phyloP scores from a whole-genome alignment of 176 grass and related monocot genomes.

The Hordeum marinum region DNA sequence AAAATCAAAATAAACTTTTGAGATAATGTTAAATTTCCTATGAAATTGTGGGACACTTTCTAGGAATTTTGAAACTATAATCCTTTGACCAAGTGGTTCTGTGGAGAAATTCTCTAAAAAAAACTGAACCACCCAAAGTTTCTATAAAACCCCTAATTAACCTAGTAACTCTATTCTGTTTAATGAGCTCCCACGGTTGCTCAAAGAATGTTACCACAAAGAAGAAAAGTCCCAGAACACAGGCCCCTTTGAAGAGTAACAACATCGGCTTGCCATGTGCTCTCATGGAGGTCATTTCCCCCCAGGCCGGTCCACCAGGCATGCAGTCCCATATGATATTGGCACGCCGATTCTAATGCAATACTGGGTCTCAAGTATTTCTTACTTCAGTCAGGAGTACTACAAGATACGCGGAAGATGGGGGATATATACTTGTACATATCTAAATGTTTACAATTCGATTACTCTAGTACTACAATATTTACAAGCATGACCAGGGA shows the following conservation, averaged over 20 bases:
- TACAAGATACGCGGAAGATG: neutral
- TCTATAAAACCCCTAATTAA: too few species aligned
- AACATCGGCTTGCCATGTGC: too few species aligned
- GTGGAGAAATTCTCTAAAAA: neutral
- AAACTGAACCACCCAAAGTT: too few species aligned
- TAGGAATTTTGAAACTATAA: neutral
- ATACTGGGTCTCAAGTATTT: too few species aligned
- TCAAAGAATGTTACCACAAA: too few species aligned
- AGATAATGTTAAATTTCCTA: neutral
- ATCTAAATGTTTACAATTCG: neutral
- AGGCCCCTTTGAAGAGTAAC: too few species aligned
- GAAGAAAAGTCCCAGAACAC: too few species aligned
- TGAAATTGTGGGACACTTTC: neutral
- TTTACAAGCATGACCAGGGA: constrained; percentile 8
- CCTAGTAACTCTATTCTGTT: too few species aligned
- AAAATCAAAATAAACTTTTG: neutral
- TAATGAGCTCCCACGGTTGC: too few species aligned
- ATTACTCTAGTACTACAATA: neutral
- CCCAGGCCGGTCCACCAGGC: neutral
- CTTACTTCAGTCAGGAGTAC: too few species aligned
- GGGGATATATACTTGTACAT: neutral
- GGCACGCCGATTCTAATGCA: neutral
- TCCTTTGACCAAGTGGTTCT: neutral
- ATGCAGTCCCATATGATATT: neutral
- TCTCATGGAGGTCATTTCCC: too few species aligned